Evolutionary conservation across 2,329 filamentous ascomycete species (phyloP).

Genomic region (Aquanectria penicillioides): DNA sequence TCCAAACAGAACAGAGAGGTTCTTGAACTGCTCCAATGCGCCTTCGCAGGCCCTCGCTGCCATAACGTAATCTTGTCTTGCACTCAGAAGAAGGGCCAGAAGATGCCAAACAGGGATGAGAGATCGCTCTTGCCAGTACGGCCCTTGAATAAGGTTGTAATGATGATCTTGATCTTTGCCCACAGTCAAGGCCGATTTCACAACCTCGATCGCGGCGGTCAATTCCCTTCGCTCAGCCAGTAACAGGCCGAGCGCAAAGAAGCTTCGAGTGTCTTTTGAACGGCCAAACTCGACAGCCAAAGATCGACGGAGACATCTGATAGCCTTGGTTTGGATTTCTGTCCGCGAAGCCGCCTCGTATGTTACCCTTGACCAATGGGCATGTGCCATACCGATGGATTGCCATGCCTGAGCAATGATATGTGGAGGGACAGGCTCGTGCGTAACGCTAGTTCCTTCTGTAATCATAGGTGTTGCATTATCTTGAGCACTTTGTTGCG

Average conservation of each 20-base stretch:
- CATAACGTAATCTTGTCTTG: conserved; percentile 83
- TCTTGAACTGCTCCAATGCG: conserved; percentile 88
- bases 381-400: conserved; percentile 85
- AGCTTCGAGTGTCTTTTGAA: conserved; percentile 75
- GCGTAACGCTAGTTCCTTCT: conserved; percentile 48
- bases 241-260: conserved; percentile 85
- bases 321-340: conserved; percentile 80
- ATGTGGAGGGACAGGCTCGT: conserved; percentile 62
- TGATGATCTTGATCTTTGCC: conserved; percentile 59
- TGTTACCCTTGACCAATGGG: conserved; percentile 87
- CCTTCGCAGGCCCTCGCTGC: conserved; percentile 87
- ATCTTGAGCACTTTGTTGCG: conserved; percentile 43
- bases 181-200: conserved; percentile 78
- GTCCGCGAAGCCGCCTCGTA: conserved; percentile 77
- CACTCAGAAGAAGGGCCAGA: conserved; percentile 84
- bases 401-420: conserved; percentile 80
- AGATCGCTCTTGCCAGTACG: conserved; percentile 70
- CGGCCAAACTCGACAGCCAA: conserved; percentile 73
- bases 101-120: conserved; percentile 91
- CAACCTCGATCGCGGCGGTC: conserved; percentile 80
- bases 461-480: conserved; percentile 42
- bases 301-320: conserved; percentile 78
- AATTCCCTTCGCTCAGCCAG: conserved; percentile 88
- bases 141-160: conserved; percentile 56
- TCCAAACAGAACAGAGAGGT: conserved; percentile 76